A percentile compares a stretch with the other conserved stretches of the same genome.
These are phyloP conservation scores for Boletus semigastroideus DNA, from an alignment of 1,284 basidiomycete species.

Conservation along the genomic window DNA sequence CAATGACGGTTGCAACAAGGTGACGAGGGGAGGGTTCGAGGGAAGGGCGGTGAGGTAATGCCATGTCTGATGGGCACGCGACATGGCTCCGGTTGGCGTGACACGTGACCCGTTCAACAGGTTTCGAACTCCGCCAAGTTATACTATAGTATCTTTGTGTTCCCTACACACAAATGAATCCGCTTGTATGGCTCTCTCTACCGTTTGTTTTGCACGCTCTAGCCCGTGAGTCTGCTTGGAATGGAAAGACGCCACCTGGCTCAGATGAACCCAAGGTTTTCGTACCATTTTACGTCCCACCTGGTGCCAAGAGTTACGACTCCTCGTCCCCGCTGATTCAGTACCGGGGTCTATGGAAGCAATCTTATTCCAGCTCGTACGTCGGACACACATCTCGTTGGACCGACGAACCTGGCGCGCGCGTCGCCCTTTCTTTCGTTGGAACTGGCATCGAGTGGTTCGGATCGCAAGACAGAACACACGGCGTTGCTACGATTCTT, in stretches of 20 bases:
- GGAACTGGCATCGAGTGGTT: constrained; percentile 79
- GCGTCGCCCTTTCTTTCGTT: constrained; percentile 56
- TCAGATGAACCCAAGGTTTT: constrained; percentile 49
- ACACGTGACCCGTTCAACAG: too few relatives aligned
- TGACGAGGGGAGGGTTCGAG: too few relatives aligned
- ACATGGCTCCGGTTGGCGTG: too few relatives aligned
- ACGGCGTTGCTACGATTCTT: constrained; percentile 57
- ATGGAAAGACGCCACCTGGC: constrained; percentile 56
- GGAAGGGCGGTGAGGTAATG: too few relatives aligned
- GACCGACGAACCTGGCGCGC: constrained; percentile 50
- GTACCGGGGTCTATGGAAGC: constrained; percentile 60
- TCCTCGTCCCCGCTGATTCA: constrained; percentile 62
- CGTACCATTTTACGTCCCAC: constrained; percentile 68
- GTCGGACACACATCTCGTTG: constrained; percentile 51
- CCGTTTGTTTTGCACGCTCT: constrained; percentile 5
- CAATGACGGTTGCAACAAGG: too few relatives aligned
- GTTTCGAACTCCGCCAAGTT: too few relatives aligned
- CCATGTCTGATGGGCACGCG: too few relatives aligned
- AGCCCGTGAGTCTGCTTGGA: constrained; percentile 55
- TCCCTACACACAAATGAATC: constrained; percentile 21
- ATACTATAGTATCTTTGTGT: too few relatives aligned
- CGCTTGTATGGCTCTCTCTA: constrained; percentile 9
- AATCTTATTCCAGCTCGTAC: constrained; percentile 50
- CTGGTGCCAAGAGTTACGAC: constrained; percentile 68
- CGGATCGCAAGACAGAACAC: constrained; percentile 52